Percentiles rank a stretch among this genome's conserved stretches.
phyloP scores from a whole-genome alignment of 1,284 basidiomycete species.

The Agaricales sp. region DNA sequence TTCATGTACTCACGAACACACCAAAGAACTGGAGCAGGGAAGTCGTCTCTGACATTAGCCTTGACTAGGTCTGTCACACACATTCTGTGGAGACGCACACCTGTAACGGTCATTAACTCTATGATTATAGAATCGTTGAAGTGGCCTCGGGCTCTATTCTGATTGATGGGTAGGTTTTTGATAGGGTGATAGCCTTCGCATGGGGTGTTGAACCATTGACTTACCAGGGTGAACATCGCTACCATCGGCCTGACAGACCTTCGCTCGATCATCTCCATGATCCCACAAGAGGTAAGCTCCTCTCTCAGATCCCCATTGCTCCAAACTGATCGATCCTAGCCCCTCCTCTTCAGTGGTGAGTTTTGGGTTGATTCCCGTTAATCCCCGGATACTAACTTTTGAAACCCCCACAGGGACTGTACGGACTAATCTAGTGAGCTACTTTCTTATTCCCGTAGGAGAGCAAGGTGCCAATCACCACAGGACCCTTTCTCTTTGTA shows the following conservation, averaged over 20 bases:
- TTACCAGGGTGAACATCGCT: constrained; percentile 41
- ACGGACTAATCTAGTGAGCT: no score
- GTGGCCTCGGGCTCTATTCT: constrained; percentile 27
- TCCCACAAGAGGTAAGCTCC: constrained; percentile 37
- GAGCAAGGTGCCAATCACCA: constrained; percentile 20
- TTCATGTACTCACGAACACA: not conserved
- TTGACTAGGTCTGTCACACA: no score
- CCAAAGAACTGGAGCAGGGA: constrained; percentile 49
- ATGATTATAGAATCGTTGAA: no score
- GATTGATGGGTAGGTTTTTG: constrained; percentile 34
- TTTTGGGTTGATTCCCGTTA: no score
- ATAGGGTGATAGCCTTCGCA: no score
- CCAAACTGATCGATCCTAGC: constrained; percentile 18
- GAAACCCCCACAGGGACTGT: no score
- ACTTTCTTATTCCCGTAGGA: no score
- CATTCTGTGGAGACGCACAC: no score
- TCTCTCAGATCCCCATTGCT: constrained; percentile 9
- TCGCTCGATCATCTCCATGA: constrained; percentile 36
- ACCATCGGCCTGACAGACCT: constrained; percentile 39
- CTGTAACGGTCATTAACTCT: no score
- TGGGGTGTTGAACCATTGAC: no score
- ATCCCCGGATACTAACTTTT: no score
- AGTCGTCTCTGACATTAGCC: constrained; percentile 33
- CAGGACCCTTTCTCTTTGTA: constrained; percentile 60
- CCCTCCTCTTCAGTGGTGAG: constrained; percentile 37